Base-by-base conservation (phyloP, 495 filamentous ascomycete genomes). In the Aspergillus ostianus region DNA sequence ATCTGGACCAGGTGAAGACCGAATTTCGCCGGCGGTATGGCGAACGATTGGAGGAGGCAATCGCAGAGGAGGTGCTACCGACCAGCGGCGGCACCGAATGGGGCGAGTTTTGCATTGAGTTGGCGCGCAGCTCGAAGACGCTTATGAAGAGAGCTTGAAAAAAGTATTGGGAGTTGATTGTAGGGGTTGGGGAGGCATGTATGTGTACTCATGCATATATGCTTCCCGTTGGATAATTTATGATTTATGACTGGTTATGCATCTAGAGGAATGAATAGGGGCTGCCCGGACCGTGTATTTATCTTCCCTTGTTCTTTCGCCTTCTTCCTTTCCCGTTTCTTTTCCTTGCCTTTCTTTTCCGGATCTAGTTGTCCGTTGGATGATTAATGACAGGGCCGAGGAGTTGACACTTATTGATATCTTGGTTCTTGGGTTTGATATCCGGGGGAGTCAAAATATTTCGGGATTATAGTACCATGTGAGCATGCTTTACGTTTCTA, bases 1-100 rank as follows among this genome's bases (percentile, higher is more conserved):
- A 96, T 69, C 79, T 96, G 73, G 82, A 85, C 50, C 77, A 71
- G 45, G 83, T 95, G 26, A 91, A 91, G 77, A 64, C 68, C 9
- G 86, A 89, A 45, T 95, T 88, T 66, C 79, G 85, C 53, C 83
- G 84, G 54, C 81, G 90, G 41, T 95, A 93, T 71, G 80, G 80
- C n/a, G 75, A 82, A 53, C 85, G 88, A 46, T 75, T 96, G 54
- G 82, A 87, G 63, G 82, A 87, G 51, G 78, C 78, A 29, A 81
- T 87, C 63, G 74, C 75, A 41, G 80, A 83, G 57, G 80, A 77
- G 63, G 73, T 78, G 30, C 71, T 78, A 49, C 56, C 72, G 23
- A 66, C 67, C 6, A 75, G 58, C 30, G 72, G 72, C 3, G 74
- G 73, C 0, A 67, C 66, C 41, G 80, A 83, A 12, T 86, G 83